Conservation (phyloP, 257 asterid species). For the Primulina huaijiensis region DNA sequence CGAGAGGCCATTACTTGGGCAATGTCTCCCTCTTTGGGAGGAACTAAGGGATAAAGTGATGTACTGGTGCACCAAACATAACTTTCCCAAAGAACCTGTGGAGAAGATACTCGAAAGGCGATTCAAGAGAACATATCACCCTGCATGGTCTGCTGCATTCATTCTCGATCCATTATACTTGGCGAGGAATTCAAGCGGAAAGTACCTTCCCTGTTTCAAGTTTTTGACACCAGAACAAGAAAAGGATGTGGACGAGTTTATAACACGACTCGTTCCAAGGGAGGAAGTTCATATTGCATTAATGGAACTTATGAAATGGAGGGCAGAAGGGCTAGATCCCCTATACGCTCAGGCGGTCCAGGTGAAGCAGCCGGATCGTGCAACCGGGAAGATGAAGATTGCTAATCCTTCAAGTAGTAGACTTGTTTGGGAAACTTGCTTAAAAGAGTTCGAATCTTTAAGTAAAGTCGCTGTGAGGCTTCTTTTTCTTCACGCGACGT, state of each 20-base stretch:
- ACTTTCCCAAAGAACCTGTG: slow-evolving; percentile 45
- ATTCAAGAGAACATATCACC: slow-evolving; percentile 65
- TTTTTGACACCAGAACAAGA: slow-evolving; percentile 73
- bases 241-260: slow-evolving; percentile 68
- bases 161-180: slow-evolving; percentile 75
- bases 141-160: slow-evolving; percentile 88
- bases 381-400: slow-evolving; percentile 75
- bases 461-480: slow-evolving; percentile 80
- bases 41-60: slow-evolving; percentile 52
- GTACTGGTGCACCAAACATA: slow-evolving; percentile 68
- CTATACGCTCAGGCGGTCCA: slow-evolving; percentile 88
- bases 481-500: slow-evolving; percentile 82
- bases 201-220: slow-evolving; percentile 82
- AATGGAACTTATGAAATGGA: slow-evolving; percentile 90
- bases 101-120: slow-evolving; percentile 56
- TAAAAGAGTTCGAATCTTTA: slow-evolving; percentile 57
- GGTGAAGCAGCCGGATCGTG: slow-evolving; percentile 63
- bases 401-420: slow-evolving; percentile 88
- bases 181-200: slow-evolving; percentile 65
- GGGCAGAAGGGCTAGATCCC: slow-evolving; percentile 82
- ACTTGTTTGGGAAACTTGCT: slow-evolving; percentile 82
- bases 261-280: slow-evolving; percentile 55
- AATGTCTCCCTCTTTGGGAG: slow-evolving; percentile 86
- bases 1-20: slow-evolving; percentile 74
- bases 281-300: slow-evolving; percentile 73